These are phyloP conservation scores for Picochlorum sp. DNA, from an alignment of 139 green algal species.

Conservation along the genomic window DNA sequence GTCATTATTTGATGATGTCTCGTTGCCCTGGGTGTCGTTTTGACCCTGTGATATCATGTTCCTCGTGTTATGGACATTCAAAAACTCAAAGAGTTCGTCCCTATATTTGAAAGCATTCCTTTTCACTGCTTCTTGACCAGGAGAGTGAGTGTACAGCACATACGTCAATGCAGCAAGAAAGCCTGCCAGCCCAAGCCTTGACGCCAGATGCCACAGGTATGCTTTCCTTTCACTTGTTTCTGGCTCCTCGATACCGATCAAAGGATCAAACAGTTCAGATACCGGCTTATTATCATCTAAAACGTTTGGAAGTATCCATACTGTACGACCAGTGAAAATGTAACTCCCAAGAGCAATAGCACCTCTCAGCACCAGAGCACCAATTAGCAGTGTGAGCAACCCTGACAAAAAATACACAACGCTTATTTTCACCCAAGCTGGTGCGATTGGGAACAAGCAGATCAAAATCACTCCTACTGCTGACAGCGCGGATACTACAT, in stretches of 20 bases:
- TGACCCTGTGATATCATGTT: background rate
- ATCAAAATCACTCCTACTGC: constrained; percentile 30
- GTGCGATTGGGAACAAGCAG: constrained; percentile 52
- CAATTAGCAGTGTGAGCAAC: constrained; percentile 35
- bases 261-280: constrained; percentile 32
- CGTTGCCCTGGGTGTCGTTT: background rate
- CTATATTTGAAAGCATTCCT: constrained; percentile 8
- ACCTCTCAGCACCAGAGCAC: constrained; percentile 31
- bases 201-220: constrained; percentile 8
- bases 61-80: constrained; percentile 10
- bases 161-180: constrained; percentile 9
- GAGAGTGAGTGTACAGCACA: constrained; percentile 25
- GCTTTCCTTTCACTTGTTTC: background rate
- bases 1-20: background rate
- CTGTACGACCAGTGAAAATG: constrained; percentile 40
- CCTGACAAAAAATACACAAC: constrained; percentile 54
- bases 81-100: constrained; percentile 21
- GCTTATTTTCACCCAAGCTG: constrained; percentile 32
- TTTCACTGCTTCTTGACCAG: constrained; percentile 19
- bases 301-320: constrained; percentile 81
- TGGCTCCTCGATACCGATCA: constrained; percentile 19
- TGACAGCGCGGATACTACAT: constrained; percentile 21
- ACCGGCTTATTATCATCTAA: constrained; percentile 55
- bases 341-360: constrained; percentile 41
- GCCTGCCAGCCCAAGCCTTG: background rate